Conservation (phyloP, 176 grass and related monocot species). For the Ensete ventricosum region DNA sequence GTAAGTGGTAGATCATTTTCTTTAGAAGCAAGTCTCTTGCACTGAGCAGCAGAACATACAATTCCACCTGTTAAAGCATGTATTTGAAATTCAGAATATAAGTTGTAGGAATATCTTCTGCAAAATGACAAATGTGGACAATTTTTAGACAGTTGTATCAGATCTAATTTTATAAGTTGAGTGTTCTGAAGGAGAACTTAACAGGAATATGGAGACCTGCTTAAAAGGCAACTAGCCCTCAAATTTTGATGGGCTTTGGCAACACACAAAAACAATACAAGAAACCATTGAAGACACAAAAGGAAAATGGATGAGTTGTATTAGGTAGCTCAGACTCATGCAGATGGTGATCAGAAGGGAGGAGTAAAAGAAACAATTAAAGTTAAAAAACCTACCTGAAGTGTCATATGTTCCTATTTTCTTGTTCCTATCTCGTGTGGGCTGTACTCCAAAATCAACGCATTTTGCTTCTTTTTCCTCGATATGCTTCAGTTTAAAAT, state of each 20-base stretch:
- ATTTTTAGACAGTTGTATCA: neutral
- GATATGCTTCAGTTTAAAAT: neutral
- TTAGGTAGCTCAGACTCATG: neutral
- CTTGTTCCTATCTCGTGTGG: neutral
- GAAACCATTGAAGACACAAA: neutral
- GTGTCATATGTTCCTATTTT: neutral
- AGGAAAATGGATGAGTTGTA: neutral
- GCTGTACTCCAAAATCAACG: neutral
- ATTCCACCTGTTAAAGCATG: constrained; percentile 12
- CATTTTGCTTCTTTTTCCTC: neutral
- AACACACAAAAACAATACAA: neutral
- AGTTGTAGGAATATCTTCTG: constrained; percentile 8
- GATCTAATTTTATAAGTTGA: neutral
- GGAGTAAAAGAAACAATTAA: neutral
- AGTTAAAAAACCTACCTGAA: neutral
- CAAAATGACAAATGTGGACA: neutral
- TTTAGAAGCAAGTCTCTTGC: neutral
- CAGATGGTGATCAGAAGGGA: neutral
- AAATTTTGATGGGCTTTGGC: neutral
- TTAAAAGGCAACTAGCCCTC: neutral
- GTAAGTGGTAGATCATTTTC: constrained; percentile 18
- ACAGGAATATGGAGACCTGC: neutral
- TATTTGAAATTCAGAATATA: neutral
- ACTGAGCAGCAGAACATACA: neutral
- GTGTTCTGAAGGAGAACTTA: neutral